Percentiles rank a stretch among this genome's conserved stretches.
These are phyloP conservation scores for Friedmanniomyces endolithicus DNA, from an alignment of 495 filamentous ascomycete species.

Conservation along the genomic window DNA sequence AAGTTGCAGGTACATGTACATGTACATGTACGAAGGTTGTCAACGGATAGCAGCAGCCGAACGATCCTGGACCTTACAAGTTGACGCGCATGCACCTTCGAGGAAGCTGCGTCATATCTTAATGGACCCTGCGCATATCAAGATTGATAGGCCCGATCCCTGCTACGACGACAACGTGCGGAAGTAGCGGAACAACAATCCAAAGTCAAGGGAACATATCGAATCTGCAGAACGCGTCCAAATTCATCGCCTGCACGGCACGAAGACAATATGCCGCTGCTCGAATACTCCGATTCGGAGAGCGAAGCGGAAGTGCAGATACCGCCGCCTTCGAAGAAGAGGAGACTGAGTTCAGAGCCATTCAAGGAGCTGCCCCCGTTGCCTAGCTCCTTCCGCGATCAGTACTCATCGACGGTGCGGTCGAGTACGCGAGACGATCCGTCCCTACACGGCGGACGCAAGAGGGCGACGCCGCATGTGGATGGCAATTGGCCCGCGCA, in stretches of 20 bases:
- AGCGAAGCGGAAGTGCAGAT: conserved; percentile 5
- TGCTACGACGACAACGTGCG: no score
- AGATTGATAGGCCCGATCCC: not conserved
- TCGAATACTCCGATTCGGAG: conserved; percentile 52
- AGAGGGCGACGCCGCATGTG: conserved; percentile 68
- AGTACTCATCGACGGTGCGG: conserved; percentile 72
- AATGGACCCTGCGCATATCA: no score
- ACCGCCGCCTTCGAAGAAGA: conserved; percentile 21
- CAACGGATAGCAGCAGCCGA: not conserved
- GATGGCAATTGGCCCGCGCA: conserved; percentile 88
- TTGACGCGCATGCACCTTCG: not conserved
- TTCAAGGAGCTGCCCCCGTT: conserved; percentile 54
- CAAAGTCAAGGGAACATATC: not conserved
- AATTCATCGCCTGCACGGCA: not conserved
- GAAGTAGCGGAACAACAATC: no score
- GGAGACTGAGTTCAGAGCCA: conserved; percentile 23
- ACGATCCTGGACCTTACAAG: not conserved
- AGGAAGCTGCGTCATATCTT: conserved; percentile 2
- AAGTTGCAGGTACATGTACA: not conserved
- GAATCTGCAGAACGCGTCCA: not conserved
- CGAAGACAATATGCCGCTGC: conserved; percentile 50
- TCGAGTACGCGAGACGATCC: conserved; percentile 71
- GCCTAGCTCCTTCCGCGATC: conserved; percentile 68
- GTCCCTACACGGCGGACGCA: conserved; percentile 68
- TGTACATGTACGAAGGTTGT: not conserved